Conservation (phyloP, 208 protist genomes). For the Leishmania gerbilli region DNA sequence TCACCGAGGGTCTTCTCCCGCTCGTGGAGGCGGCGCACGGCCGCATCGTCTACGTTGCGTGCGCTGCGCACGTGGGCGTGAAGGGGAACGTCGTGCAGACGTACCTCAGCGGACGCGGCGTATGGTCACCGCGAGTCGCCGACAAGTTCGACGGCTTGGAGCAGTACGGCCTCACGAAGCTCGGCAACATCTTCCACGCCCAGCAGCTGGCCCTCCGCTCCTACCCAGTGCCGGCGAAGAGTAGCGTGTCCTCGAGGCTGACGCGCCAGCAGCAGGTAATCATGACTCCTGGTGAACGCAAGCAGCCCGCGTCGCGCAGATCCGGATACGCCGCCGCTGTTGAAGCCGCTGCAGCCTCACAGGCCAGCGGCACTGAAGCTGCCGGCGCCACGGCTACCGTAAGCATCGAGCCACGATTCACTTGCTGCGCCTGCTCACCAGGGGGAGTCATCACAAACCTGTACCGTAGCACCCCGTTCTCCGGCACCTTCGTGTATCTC, state of each 20-base stretch:
- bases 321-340: constrained; percentile 8
- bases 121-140: constrained; percentile 64
- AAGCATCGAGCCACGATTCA: constrained; percentile 51
- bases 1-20: constrained; percentile 80
- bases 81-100: constrained; percentile 58
- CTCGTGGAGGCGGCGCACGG: constrained; percentile 62
- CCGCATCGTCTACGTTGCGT: constrained; percentile 78
- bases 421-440: constrained; percentile 67
- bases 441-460: constrained; percentile 78
- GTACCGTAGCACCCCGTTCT: constrained; percentile 66
- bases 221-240: constrained; percentile 36
- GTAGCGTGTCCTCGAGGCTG: constrained; percentile 12
- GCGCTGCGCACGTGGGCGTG: constrained; percentile 68
- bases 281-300: background rate
- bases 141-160: constrained; percentile 76
- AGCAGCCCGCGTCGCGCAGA: constrained; percentile 5
- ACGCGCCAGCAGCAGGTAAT: constrained; percentile 17
- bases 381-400: background rate
- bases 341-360: constrained; percentile 17
- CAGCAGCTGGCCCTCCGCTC: constrained; percentile 77
- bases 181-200: constrained; percentile 83
- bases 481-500: constrained; percentile 48
- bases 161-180: constrained; percentile 89
- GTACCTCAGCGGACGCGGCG: constrained; percentile 70
- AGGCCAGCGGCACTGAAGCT: background rate